Percentiles rank a stretch among this genome's conserved stretches.
phyloP scores from a whole-genome alignment of 805 yeast genomes.

The Wickerhamomyces rabaulensis region DNA sequence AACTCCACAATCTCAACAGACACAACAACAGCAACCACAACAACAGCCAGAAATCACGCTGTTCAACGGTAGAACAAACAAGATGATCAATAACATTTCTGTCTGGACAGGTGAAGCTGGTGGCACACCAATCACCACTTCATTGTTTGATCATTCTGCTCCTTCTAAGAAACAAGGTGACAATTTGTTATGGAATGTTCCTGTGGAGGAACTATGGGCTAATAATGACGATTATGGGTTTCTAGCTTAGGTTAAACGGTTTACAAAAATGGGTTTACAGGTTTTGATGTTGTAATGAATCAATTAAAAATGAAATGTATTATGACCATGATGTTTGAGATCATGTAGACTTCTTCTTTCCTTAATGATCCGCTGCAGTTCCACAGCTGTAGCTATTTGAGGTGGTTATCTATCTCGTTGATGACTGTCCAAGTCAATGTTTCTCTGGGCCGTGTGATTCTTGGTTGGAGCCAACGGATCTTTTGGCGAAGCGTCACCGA shows the following conservation, averaged over 20 bases:
- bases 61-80: conserved; percentile 43
- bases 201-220: conserved; percentile 43
- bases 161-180: neutral
- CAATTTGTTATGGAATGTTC: conserved; percentile 24
- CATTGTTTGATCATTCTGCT: conserved; percentile 20
- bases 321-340: no score
- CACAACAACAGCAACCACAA: conserved; percentile 12
- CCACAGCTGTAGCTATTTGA: no score
- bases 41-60: conserved; percentile 16
- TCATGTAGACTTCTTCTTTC: no score
- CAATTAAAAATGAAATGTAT: neutral
- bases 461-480: no score
- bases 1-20: conserved; percentile 7
- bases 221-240: conserved; percentile 45
- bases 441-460: no score
- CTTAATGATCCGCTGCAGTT: no score
- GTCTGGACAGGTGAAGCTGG: conserved; percentile 53
- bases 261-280: neutral
- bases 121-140: conserved; percentile 18
- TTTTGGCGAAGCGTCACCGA: no score
- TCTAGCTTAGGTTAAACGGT: conserved; percentile 26
- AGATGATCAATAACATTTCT: conserved; percentile 56
- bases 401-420: no score
- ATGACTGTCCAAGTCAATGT: no score
- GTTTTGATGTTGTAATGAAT: neutral